Evolutionary conservation across 2,329 filamentous ascomycete genomes (phyloP), one percentile per base, ranked within the genome.

Genomic region (Cryphonectria radicalis): DNA sequence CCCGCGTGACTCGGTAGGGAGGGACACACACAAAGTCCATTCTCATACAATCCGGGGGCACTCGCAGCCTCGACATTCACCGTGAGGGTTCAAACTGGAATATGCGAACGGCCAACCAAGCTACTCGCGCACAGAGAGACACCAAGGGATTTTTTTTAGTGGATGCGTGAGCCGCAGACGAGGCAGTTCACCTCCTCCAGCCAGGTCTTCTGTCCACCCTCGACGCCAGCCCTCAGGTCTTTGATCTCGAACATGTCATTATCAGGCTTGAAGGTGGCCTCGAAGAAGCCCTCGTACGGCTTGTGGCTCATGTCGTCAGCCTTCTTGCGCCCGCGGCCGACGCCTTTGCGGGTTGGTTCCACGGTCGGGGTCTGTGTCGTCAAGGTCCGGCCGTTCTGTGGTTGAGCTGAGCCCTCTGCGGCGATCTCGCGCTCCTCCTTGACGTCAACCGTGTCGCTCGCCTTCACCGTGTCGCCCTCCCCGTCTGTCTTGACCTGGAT

Each of bases 271-370:
- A 89, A 79, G 2, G 78, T 80, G 4, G 85, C 88, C 65, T 86
- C 81, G 70, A 89, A 89, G 6, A 86, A 77, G 0, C 84, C 85
- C 57, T 84, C 79, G 76, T 88, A 89, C 2, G 85, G 85, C 75
- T 83, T 86, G 40, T 76, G 73, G 65, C 76, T 77, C 67, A 77
- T 74, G 42, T 79, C 79, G 46, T 77, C 76, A 2, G 74, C 68
- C 74, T 82, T 84, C 75, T 82, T 83, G 10, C 81, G 80, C n/a
- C 77, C 75, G 73, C 76, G 74, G 53, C 75, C 74, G 40, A 60
- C 60, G 40, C 63, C 62, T 72, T 73, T 78, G 66, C 75, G 73
- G 13, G 76, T 68, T 19, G 72, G 72, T 42, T 66, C 73, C 66
- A 66, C 71, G 46, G 70, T 72, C 60, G 64, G 73, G 63, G 73